Evolutionary conservation across 306 rosid genomes (phyloP), one percentile per base, ranked within the genome.

Genomic region (Rosa persica): DNA sequence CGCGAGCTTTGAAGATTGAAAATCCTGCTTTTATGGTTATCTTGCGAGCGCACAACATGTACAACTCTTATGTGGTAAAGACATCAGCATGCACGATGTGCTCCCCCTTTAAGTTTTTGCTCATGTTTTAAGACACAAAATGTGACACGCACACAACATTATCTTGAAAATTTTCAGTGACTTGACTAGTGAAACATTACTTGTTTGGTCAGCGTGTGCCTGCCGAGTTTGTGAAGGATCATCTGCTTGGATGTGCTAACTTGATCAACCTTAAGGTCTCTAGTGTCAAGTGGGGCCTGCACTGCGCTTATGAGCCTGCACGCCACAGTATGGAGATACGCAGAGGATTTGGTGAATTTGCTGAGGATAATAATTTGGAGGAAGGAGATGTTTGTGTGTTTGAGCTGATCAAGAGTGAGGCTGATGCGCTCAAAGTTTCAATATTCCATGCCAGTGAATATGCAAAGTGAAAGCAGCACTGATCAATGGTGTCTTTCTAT

Each of bases 351-450:
- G 0, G 0, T 1, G 6, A 25, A 23, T 88, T 88, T 67, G 13
- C 1, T 0, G 52, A 0, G 52, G 81, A 70, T 5, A 73, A 76
- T 43, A 4, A 77, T 16, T 52, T 85, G 76, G 17, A 67, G 43
- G 54, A 0, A 2, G 84, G 91, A 48, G 93, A 87, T 73, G 60
- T 61, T 40, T 80, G 87, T 70, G 77, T 30, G 40, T 73, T 79
- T 73, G 81, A 82, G 87, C 71, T 87, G 55, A 34, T 80, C 36
- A 67, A 80, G 66, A 34, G 19, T 42, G 42, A 67, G 19, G 61
- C 16, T n/a, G 25, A 23, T 11, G 78, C 47, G 62, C 19, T 89
- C 72, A 16, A 65, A 46, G 87, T 79, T 42, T 67, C 76, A 61
- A 51, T 79, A 25, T 76, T 81, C 70, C 61, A 60, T 34, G 73